Conservation (phyloP, 2,329 filamentous ascomycete genomes). For the Juglanconis oblonga region DNA sequence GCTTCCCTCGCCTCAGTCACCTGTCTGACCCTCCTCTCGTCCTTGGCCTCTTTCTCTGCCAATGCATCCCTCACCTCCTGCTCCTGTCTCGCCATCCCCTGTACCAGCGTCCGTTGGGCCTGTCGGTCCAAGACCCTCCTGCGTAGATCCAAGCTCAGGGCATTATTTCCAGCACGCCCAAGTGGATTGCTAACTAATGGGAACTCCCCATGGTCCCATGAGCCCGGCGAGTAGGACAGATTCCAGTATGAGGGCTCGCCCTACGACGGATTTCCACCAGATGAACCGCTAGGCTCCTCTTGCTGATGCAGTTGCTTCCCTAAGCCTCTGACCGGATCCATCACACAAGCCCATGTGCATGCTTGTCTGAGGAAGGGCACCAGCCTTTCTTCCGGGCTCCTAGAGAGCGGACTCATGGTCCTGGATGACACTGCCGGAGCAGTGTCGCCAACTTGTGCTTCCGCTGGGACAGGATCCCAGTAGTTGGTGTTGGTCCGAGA, state of each 20-base stretch:
- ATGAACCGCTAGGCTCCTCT: no score
- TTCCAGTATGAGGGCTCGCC: background rate
- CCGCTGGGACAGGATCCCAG: background rate
- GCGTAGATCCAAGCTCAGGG: no score
- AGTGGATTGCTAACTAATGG: no score
- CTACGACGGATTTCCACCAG: no score
- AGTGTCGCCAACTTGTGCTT: background rate
- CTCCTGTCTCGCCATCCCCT: no score
- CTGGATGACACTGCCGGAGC: conserved; percentile 16
- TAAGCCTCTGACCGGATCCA: conserved; percentile 24
- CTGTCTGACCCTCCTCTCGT: no score
- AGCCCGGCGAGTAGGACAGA: background rate
- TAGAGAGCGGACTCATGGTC: conserved; percentile 25
- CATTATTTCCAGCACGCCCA: no score
- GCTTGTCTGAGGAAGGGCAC: conserved; percentile 47
- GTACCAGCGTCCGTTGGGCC: no score
- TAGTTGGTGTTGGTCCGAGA: conserved; percentile 20
- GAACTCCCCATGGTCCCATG: background rate
- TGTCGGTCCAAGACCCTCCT: no score
- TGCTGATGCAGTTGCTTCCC: background rate
- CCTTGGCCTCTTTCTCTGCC: no score
- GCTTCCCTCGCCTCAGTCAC: no score
- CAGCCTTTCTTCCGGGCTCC: conserved; percentile 31
- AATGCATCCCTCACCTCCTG: no score
- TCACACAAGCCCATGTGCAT: conserved; percentile 50